Percentiles rank a stretch among this genome's conserved stretches.
Evolutionary conservation across 495 filamentous ascomycete species (phyloP).

Genomic region (Extremus antarcticus): DNA sequence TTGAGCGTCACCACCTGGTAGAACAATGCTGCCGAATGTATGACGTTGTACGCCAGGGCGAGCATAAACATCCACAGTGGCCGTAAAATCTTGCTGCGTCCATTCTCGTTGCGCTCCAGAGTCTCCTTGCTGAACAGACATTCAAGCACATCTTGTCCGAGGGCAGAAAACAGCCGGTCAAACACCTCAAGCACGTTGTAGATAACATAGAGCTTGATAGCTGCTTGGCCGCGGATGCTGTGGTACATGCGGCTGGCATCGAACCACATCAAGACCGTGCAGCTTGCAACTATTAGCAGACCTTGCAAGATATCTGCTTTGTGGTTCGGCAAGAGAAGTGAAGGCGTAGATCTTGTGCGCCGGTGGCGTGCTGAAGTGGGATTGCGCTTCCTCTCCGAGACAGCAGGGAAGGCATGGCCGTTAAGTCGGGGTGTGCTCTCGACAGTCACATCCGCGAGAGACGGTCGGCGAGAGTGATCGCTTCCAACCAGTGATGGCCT

Average conservation of each 20-base stretch:
- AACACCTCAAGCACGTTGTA: conserved; percentile 90
- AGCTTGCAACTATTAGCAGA: conserved; percentile 70
- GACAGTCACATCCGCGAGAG: conserved; percentile 4
- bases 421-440: background rate
- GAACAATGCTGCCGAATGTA: conserved; percentile 79
- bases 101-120: conserved; percentile 73
- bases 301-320: conserved; percentile 94
- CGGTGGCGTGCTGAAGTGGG: conserved; percentile 46
- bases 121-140: conserved; percentile 90
- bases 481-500: conserved; percentile 21
- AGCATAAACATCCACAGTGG: conserved; percentile 87
- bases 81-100: conserved; percentile 81
- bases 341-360: conserved; percentile 72
- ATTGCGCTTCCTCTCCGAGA: conserved; percentile 21
- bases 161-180: conserved; percentile 76
- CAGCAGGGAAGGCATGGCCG: background rate
- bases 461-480: background rate
- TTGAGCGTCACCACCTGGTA: conserved; percentile 97
- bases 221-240: conserved; percentile 87
- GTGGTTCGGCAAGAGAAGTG: conserved; percentile 70
- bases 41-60: conserved; percentile 74
- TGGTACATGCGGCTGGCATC: conserved; percentile 98
- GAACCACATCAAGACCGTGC: conserved; percentile 75
- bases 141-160: conserved; percentile 93
- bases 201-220: conserved; percentile 97